phyloP scores from a whole-genome alignment of 202 grass and related monocot species.

The Alloteropsis angusta region DNA sequence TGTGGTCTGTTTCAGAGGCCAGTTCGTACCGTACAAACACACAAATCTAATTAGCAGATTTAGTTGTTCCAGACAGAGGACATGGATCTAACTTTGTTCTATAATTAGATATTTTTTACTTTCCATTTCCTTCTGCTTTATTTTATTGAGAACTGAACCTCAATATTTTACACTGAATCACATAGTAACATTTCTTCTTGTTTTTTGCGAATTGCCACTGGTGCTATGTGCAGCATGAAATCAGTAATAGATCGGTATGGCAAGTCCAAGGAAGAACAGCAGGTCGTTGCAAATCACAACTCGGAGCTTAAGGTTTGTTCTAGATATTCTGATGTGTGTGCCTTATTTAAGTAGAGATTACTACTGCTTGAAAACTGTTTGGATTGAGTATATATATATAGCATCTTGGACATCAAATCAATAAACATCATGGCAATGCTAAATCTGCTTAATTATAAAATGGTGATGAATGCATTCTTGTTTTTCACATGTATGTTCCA shows the following conservation, averaged over 20 bases:
- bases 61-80: background rate
- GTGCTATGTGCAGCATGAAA: constrained; percentile 36
- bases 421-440: background rate
- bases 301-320: constrained; percentile 49
- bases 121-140: background rate
- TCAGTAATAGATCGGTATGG: constrained; percentile 46
- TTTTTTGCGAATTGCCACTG: background rate
- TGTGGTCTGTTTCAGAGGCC: background rate
- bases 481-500: background rate
- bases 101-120: background rate
- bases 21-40: background rate
- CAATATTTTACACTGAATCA: background rate
- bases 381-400: background rate
- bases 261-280: constrained; percentile 44
- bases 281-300: constrained; percentile 26
- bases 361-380: background rate
- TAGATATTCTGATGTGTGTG: background rate
- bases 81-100: background rate
- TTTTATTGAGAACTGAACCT: background rate
- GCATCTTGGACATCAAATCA: background rate
- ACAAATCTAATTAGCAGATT: background rate
- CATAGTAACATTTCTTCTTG: background rate
- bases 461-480: background rate
- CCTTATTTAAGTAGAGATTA: background rate
- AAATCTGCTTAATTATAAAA: background rate